A percentile compares a stretch with the other conserved stretches of the same genome.
These are phyloP conservation scores for Pseudoneurospora amorphoporcata DNA, from an alignment of 495 filamentous ascomycete genomes.

Conservation along the genomic window DNA sequence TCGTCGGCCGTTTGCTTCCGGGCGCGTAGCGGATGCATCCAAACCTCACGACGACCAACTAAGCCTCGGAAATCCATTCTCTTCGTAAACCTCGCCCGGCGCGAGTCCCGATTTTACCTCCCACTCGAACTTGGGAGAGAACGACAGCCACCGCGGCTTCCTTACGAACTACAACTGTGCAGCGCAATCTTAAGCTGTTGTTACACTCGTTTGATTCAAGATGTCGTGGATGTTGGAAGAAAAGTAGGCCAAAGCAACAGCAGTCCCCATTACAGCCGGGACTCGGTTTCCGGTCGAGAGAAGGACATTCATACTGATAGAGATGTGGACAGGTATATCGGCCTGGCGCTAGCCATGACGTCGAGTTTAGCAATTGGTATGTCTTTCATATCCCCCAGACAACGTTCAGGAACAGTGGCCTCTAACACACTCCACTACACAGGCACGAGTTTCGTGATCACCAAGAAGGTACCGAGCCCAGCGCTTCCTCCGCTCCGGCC, in stretches of 20 bases:
- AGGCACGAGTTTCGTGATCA: constrained; percentile 91
- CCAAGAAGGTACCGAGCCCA: constrained; percentile 59
- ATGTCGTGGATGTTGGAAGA: constrained; percentile 61
- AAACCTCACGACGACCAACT: constrained; percentile 12
- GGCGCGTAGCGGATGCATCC: constrained; percentile 6
- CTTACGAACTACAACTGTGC: constrained; percentile 1
- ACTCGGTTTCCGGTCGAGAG: neutral
- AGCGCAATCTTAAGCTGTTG: constrained; percentile 12
- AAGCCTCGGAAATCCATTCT: constrained; percentile 3
- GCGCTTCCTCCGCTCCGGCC: neutral
- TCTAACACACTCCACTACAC: constrained; percentile 19
- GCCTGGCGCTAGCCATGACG: constrained; percentile 75
- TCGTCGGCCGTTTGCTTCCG: neutral
- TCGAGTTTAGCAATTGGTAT: constrained; percentile 91
- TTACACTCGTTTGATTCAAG: constrained; percentile 28
- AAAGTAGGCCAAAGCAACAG: constrained; percentile 48
- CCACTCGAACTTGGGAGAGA: constrained; percentile 10
- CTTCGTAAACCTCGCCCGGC: constrained; percentile 27
- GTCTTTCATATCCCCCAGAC: constrained; percentile 16
- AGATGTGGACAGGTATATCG: constrained; percentile 62
- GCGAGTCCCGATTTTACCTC: constrained; percentile 21
- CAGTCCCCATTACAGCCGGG: neutral
- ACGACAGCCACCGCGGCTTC: neutral
- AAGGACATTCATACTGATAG: constrained; percentile 28
- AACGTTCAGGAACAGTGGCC: neutral